A percentile compares a stretch with the other conserved stretches of the same genome.
These are phyloP conservation scores for Pythium chondricola DNA, from an alignment of 352 stramenopile genomes.

Conservation along the genomic window DNA sequence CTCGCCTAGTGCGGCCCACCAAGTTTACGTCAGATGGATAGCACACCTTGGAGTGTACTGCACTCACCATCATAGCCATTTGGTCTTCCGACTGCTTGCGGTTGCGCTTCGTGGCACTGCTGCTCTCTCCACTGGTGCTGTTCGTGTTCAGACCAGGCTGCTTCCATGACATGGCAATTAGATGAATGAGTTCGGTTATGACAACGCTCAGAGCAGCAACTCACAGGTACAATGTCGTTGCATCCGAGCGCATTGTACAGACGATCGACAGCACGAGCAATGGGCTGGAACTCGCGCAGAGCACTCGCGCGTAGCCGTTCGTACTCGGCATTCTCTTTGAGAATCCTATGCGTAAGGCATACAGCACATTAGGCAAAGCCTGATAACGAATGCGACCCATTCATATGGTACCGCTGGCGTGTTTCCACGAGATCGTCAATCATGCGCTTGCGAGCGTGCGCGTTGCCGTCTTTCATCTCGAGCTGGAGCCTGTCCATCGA, in stretches of 20 bases:
- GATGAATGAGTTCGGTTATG: background rate
- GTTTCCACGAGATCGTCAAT: constrained; percentile 68
- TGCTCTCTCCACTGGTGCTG: constrained; percentile 24
- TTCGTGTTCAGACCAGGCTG: constrained; percentile 20
- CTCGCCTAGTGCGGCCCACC: too few relatives aligned
- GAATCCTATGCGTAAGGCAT: constrained; percentile 33
- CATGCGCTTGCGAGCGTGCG: constrained; percentile 59
- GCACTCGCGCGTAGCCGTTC: constrained; percentile 55
- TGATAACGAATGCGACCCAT: background rate
- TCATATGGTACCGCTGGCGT: constrained; percentile 42
- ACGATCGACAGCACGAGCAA: constrained; percentile 61
- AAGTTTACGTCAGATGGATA: too few relatives aligned
- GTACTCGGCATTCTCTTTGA: constrained; percentile 71
- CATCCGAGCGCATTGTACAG: constrained; percentile 75
- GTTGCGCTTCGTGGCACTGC: constrained; percentile 27
- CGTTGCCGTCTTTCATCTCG: constrained; percentile 62
- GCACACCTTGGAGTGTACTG: background rate
- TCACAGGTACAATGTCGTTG: constrained; percentile 73
- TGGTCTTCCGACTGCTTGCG: constrained; percentile 72
- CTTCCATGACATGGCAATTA: background rate
- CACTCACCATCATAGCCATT: constrained; percentile 60
- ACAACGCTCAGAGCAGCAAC: background rate
- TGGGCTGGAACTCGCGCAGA: constrained; percentile 62
- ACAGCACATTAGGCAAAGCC: background rate
- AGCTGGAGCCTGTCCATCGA: constrained; percentile 29